Percentiles rank a stretch among this genome's conserved stretches.
These are phyloP conservation scores for Fusarium drepaniforme DNA, from an alignment of 2,329 filamentous ascomycete species.

Conservation along the genomic window DNA sequence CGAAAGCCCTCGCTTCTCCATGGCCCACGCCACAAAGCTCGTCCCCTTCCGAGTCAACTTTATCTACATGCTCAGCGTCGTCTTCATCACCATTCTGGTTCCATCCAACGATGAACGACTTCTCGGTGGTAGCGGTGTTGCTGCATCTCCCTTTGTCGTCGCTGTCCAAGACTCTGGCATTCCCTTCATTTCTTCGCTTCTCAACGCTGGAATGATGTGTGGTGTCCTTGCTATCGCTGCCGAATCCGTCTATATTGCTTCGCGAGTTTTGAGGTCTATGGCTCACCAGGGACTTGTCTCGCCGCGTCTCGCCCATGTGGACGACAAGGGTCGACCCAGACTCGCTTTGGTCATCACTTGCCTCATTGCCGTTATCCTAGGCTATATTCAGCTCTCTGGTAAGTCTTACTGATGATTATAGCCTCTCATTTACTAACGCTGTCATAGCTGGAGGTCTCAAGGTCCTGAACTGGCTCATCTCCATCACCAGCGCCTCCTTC, in stretches of 20 bases:
- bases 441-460: conserved; percentile 14
- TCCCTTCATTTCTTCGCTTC: conserved; percentile 24
- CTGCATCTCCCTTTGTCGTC: conserved; percentile 35
- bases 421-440: background rate
- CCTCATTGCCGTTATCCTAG: conserved; percentile 8
- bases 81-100: conserved; percentile 33
- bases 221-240: conserved; percentile 29
- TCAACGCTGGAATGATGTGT: conserved; percentile 40
- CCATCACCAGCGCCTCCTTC: conserved; percentile 34
- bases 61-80: conserved; percentile 34
- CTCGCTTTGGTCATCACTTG: conserved; percentile 20
- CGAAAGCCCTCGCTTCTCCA: conserved; percentile 25
- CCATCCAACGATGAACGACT: conserved; percentile 29
- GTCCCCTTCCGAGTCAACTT: conserved; percentile 35
- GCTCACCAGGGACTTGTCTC: conserved; percentile 21
- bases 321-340: conserved; percentile 19
- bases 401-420: background rate
- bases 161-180: conserved; percentile 26
- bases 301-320: conserved; percentile 10
- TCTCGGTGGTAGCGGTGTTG: conserved; percentile 23
- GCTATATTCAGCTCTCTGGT: conserved; percentile 27
- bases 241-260: conserved; percentile 30
- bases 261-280: conserved; percentile 32
- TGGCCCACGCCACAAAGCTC: conserved; percentile 35
- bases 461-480: conserved; percentile 33